Base-by-base conservation (phyloP, 179 eudicot genomes). In the Drosera spatulata region DNA sequence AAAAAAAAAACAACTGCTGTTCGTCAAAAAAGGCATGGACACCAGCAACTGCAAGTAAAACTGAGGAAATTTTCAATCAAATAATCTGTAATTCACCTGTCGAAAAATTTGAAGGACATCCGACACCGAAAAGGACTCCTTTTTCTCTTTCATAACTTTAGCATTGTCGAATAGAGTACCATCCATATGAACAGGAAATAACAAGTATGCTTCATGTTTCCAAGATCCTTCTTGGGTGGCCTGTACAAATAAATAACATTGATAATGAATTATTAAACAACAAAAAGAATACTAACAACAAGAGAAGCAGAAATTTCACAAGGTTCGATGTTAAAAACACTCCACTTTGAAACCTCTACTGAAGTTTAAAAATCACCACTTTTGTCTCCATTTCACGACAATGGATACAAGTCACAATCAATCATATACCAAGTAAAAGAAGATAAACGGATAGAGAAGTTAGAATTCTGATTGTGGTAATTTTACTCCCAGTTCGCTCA, bases 181-280 rank as follows among this genome's bases (percentile, higher is more conserved):
- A 69, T 85, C 97, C 85, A 88, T 78, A 78, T 91, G 96, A 54
- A 84, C 96, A 7, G 97, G 97, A 70, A 91, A 91, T 50, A 91
- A 70, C 75, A 91, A 77, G 66, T 91, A 91, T 12, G 97, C 97
- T 77, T 91, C 97, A 69, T 91, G 83, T 59, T 80, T 91, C 94
- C 86, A 75, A 57, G 88, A 74, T 65, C 80, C 85, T 61, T 91
- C 88, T 61, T 62, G 89, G 54, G 87, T 65, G 63, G 76, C 76
- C 95, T 86, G 58, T 50, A 44, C 47, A 69, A 37, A 40, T 61
- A 54, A 61, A 54, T 13, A 8, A 60, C 12, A 15, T 40, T 57
- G 2, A 10, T 33, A 22, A 22, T 22, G 33, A 22, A 22, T 22
- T 22, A 22, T 22, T 22, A 22, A 22, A 0, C 48, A 6, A 52